A percentile compares a stretch with the other conserved stretches of the same genome.
Conservation (phyloP, 805 yeast genomes). For the Brettanomyces naardenensis region DNA sequence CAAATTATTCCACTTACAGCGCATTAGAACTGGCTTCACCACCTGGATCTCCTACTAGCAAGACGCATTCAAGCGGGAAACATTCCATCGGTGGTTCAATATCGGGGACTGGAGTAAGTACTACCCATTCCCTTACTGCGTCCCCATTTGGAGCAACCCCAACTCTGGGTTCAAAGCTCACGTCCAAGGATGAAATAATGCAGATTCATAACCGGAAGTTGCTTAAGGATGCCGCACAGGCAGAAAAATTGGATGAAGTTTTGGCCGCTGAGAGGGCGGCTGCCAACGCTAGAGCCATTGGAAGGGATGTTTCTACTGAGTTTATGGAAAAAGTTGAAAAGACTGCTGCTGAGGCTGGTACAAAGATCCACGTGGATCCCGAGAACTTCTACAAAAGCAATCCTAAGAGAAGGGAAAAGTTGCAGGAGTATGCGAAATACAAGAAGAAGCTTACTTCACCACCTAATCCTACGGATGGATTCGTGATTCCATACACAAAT, state of each 20-base stretch:
- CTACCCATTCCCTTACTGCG: slow-evolving; percentile 14
- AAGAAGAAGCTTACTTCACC: slow-evolving; percentile 55
- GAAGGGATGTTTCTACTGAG: slow-evolving; percentile 26
- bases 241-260: slow-evolving; percentile 45
- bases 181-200: slow-evolving; percentile 13
- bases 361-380: slow-evolving; percentile 35
- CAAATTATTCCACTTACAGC: slow-evolving; percentile 37
- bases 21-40: slow-evolving; percentile 1
- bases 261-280: slow-evolving; percentile 53
- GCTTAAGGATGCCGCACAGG: slow-evolving; percentile 39
- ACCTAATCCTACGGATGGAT: slow-evolving; percentile 26
- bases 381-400: slow-evolving; percentile 44
- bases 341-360: slow-evolving; percentile 29
- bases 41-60: background rate
- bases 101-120: background rate
- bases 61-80: background rate
- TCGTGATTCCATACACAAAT: slow-evolving; percentile 54
- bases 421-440: slow-evolving; percentile 51
- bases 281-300: slow-evolving; percentile 43
- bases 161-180: slow-evolving; percentile 6
- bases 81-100: slow-evolving; percentile 15
- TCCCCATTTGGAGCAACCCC: slow-evolving; percentile 13
- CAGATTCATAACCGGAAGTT: slow-evolving; percentile 18
- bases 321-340: slow-evolving; percentile 22
- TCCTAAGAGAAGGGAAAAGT: slow-evolving; percentile 37